These are phyloP conservation scores for Chrysosporium keratinophilum DNA, from an alignment of 2,329 filamentous ascomycete species.

Conservation along the genomic window DNA sequence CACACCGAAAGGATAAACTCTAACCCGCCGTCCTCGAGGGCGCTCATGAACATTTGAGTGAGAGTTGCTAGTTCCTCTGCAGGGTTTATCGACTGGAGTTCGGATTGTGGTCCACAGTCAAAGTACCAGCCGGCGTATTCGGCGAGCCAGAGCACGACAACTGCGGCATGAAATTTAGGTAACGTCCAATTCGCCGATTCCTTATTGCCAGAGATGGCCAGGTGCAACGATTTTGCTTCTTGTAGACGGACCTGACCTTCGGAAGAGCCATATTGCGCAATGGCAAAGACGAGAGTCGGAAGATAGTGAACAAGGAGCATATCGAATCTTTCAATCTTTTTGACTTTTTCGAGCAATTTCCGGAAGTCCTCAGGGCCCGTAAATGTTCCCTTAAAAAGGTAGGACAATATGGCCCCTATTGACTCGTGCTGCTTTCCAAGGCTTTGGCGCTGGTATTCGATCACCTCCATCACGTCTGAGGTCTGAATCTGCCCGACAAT, in stretches of 20 bases:
- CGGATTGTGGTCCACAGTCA: slow-evolving; percentile 55
- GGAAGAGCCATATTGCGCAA: slow-evolving; percentile 66
- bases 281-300: slow-evolving; percentile 65
- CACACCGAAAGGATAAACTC: slow-evolving; percentile 83
- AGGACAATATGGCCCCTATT: slow-evolving; percentile 67
- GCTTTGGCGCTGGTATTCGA: slow-evolving; percentile 70
- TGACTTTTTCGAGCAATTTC: slow-evolving; percentile 57
- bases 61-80: slow-evolving; percentile 58
- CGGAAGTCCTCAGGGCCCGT: slow-evolving; percentile 63
- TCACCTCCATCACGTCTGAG: slow-evolving; percentile 60
- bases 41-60: slow-evolving; percentile 61
- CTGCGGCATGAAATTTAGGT: slow-evolving; percentile 65
- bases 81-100: slow-evolving; percentile 53
- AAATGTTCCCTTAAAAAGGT: slow-evolving; percentile 65
- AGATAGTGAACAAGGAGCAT: slow-evolving; percentile 66
- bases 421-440: slow-evolving; percentile 84
- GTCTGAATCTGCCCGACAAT: slow-evolving; percentile 58
- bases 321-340: slow-evolving; percentile 67
- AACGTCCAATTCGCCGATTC: slow-evolving; percentile 63
- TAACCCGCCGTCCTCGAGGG: slow-evolving; percentile 78
- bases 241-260: slow-evolving; percentile 58
- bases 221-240: slow-evolving; percentile 61
- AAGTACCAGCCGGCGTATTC: slow-evolving; percentile 88
- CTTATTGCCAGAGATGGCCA: slow-evolving; percentile 53
- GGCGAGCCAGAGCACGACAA: slow-evolving; percentile 76